Base-by-base conservation (phyloP, 2,329 filamentous ascomycete genomes). In the Hypoxylon sp. region DNA sequence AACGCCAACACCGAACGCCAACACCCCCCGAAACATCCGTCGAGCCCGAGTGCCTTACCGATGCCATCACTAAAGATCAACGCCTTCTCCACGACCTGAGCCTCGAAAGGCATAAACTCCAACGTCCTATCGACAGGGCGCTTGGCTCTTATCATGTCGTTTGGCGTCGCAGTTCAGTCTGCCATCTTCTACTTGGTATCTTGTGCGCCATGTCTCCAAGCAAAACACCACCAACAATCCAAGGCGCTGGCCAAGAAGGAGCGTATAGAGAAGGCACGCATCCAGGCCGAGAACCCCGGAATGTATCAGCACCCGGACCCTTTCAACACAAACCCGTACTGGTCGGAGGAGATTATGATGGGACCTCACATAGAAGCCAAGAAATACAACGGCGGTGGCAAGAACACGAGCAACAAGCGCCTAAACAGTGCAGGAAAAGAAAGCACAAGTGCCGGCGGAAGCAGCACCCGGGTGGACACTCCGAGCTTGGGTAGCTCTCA, bases 271-370 rank as follows among this genome's bases (percentile, higher is more conserved):
- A 88, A 89, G 72, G 81, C 83, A 41, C 84, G 80, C 57, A 75
- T 87, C 55, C 84, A 89, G 66, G 83, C 82, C 51, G 85, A 92
- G 63, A 85, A 92, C 71, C 90, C 91, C 0, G 85, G 84, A 35
- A 75, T 86, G 9, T 95, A 96, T 73, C 82, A 86, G 47, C 92
- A 97, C 69, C 92, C 89, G 1, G 85, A 87, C 40, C 90, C 92
- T 1, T 95, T 92, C 68, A 88, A 88, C 69, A 96, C 92, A 23
- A 97, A 97, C 69, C 88, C 89, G 10, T 91, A 91, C 75, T 97
- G 93, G 93, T 80, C 83, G 26, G 90, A 95, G 70, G 93, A 97
- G 74, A 96, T 97, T 64, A 81, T 81, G 61, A 83, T 93, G 76
- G 93, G 93, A 0, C 93, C 93, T 2, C 64, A 67, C 24, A 58